Evolutionary conservation across 78 protist genomes (phyloP).

Genomic region (Emiliania huxleyi): DNA sequence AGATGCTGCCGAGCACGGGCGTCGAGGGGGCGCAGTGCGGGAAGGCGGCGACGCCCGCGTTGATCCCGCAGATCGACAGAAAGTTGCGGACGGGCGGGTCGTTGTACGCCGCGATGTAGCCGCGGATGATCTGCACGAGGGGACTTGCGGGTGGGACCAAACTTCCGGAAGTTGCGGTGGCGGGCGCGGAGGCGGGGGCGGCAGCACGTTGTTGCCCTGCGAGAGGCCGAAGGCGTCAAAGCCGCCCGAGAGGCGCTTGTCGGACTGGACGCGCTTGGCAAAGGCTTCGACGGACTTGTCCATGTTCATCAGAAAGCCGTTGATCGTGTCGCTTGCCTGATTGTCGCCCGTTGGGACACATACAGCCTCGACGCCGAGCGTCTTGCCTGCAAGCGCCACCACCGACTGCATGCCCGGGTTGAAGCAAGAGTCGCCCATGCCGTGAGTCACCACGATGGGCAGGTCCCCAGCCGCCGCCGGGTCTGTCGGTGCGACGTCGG

Average conservation of each 20-base stretch:
- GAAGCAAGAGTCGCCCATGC: slow-evolving; percentile 50
- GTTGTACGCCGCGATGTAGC: slow-evolving; percentile 42
- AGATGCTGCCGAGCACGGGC: background rate
- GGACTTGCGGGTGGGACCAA: too few species aligned
- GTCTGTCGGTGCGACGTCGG: too few species aligned
- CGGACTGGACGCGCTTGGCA: background rate
- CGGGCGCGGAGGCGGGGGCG: background rate
- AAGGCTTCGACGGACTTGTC: slow-evolving; percentile 1
- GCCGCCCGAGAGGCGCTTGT: slow-evolving; percentile 21
- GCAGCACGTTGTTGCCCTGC: slow-evolving; percentile 37
- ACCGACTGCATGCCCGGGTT: slow-evolving; percentile 36
- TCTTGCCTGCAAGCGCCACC: background rate
- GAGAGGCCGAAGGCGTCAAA: slow-evolving; percentile 36
- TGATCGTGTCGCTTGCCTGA: background rate
- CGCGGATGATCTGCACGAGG: background rate
- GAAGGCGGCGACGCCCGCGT: slow-evolving; percentile 23
- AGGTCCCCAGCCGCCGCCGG: too few species aligned
- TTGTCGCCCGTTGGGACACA: slow-evolving; percentile 30
- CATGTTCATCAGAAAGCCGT: slow-evolving; percentile 31
- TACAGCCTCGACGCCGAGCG: background rate
- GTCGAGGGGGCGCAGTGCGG: background rate
- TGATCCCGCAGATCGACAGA: slow-evolving; percentile 16
- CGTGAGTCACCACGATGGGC: slow-evolving; percentile 36
- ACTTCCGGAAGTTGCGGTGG: too few species aligned
- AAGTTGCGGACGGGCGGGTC: slow-evolving; percentile 25